Evolutionary conservation across 768 basidiomycete genomes (phyloP).

Genomic region (Pluteus cervinus): DNA sequence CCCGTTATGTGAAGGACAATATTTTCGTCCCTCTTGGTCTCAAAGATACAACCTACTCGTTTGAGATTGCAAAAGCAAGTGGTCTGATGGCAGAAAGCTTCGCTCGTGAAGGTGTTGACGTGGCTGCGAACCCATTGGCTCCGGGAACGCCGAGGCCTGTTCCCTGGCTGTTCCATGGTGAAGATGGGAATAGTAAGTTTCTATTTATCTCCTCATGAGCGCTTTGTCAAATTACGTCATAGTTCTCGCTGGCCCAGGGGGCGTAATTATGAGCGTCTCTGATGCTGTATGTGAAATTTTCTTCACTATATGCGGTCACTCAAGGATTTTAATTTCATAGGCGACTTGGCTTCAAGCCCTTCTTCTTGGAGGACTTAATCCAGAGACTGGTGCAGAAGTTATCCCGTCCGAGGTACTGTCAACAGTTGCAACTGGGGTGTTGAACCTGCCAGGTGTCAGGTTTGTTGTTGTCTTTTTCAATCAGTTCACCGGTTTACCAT

Average conservation of each 20-base stretch:
- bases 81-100: constrained; percentile 23
- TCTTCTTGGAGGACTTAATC: constrained; percentile 17
- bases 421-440: constrained; percentile 17
- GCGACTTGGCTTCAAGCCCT: constrained; percentile 20
- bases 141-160: constrained; percentile 7
- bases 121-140: constrained; percentile 4
- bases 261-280: too few species aligned
- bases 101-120: constrained; percentile 11
- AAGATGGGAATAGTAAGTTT: too few species aligned
- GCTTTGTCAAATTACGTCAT: too few species aligned
- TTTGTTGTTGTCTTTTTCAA: too few species aligned
- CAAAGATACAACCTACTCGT: constrained; percentile 23
- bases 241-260: too few species aligned
- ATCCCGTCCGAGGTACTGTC: constrained; percentile 18
- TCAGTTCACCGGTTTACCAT: too few species aligned
- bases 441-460: constrained; percentile 13
- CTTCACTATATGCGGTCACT: too few species aligned
- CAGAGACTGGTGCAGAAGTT: constrained; percentile 16
- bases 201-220: too few species aligned
- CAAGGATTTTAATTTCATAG: too few species aligned
- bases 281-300: too few species aligned
- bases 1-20: constrained; percentile 23
- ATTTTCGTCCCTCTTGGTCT: constrained; percentile 23
- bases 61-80: constrained; percentile 16
- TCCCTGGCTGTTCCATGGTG: too few species aligned